phyloP scores from a whole-genome alignment of 2,329 filamentous ascomycete genomes.

The Trichophyton verrucosum region DNA sequence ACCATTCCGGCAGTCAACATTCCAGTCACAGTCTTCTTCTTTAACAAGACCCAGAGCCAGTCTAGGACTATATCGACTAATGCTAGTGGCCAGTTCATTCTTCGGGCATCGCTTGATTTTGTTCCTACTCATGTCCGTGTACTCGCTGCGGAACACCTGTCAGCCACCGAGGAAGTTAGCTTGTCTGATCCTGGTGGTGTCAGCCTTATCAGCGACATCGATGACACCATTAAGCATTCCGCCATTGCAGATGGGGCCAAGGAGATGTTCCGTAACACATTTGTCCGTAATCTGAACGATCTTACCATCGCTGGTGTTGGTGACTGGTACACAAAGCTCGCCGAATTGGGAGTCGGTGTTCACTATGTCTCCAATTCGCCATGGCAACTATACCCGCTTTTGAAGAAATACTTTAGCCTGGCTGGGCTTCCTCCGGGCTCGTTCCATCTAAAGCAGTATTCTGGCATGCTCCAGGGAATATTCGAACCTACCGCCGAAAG shows the following conservation, averaged over 20 bases:
- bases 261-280: conserved; percentile 93
- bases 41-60: conserved; percentile 69
- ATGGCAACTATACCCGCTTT: conserved; percentile 88
- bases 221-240: conserved; percentile 93
- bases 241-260: conserved; percentile 76
- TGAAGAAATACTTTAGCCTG: conserved; percentile 71
- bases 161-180: conserved; percentile 63
- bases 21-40: conserved; percentile 88
- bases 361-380: conserved; percentile 99
- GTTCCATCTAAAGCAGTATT: conserved; percentile 91
- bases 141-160: conserved; percentile 72
- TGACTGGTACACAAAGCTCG: conserved; percentile 75
- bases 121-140: conserved; percentile 81
- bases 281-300: conserved; percentile 71
- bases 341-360: conserved; percentile 68
- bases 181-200: conserved; percentile 69
- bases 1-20: conserved; percentile 65
- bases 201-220: conserved; percentile 92
- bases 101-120: conserved; percentile 74
- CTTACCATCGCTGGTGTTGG: conserved; percentile 74
- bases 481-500: conserved; percentile 94
- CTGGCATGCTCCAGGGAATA: conserved; percentile 92
- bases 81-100: conserved; percentile 74
- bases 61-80: conserved; percentile 78
- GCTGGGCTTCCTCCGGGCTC: conserved; percentile 76